Evolutionary conservation across 768 basidiomycete species (phyloP).

Genomic region (Boletus sp.): DNA sequence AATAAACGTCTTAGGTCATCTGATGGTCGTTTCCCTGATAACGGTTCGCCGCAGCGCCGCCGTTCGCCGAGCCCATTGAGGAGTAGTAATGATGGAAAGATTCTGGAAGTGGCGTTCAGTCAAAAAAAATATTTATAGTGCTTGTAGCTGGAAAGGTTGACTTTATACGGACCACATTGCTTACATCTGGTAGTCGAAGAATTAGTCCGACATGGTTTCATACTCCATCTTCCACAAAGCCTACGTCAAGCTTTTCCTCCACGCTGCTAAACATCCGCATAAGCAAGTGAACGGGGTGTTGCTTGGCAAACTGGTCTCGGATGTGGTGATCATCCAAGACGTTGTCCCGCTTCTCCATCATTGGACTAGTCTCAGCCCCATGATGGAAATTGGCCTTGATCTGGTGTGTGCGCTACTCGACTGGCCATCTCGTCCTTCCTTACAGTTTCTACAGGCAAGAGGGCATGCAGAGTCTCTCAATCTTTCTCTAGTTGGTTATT

Average conservation of each 20-base stretch:
- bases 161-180: no score
- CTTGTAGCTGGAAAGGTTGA: no score
- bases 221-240: constrained; percentile 60
- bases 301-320: constrained; percentile 48
- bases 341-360: constrained; percentile 77
- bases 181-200: not conserved
- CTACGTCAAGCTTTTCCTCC: constrained; percentile 72
- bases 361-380: constrained; percentile 79
- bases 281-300: constrained; percentile 73
- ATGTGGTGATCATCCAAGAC: constrained; percentile 52
- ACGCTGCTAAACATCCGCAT: constrained; percentile 78
- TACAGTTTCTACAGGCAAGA: constrained; percentile 42
- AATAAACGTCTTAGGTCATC: not conserved
- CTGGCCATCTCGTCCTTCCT: not conserved
- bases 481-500: constrained; percentile 65
- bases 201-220: constrained; percentile 23
- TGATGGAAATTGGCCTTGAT: constrained; percentile 84
- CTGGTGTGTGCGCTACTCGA: constrained; percentile 44
- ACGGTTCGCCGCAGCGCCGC: no score
- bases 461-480: constrained; percentile 54
- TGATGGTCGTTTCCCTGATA: no score
- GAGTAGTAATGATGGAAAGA: no score
- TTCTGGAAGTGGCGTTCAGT: no score
- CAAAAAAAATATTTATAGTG: no score
- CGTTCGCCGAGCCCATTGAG: no score